phyloP scores from a whole-genome alignment of 352 stramenopile genomes.

The Aphanomyces euteiches region DNA sequence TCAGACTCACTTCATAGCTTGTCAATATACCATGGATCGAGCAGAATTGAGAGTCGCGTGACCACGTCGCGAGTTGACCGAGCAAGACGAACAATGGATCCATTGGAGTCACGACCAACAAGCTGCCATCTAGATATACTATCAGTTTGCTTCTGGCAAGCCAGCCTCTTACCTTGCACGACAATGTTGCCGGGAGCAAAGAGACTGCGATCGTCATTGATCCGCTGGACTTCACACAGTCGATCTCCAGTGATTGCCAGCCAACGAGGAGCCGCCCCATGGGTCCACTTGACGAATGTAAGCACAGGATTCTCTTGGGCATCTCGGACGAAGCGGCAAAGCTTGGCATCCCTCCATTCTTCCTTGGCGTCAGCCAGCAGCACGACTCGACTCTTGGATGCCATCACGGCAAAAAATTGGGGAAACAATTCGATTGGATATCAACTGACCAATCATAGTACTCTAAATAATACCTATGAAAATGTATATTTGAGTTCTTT shows the following conservation, averaged over 20 bases:
- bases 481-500: too few species aligned
- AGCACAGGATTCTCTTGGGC: slow-evolving; percentile 11
- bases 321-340: slow-evolving; percentile 19
- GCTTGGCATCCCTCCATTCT: slow-evolving; percentile 16
- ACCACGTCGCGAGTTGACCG: slow-evolving; percentile 33
- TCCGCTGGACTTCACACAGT: slow-evolving; percentile 15
- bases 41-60: slow-evolving; percentile 15
- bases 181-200: slow-evolving; percentile 49
- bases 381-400: slow-evolving; percentile 21
- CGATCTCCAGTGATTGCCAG: background rate
- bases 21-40: slow-evolving; percentile 2
- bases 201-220: slow-evolving; percentile 18
- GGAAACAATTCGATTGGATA: slow-evolving; percentile 6
- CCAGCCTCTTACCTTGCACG: slow-evolving; percentile 40
- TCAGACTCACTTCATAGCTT: too few species aligned
- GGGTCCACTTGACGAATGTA: slow-evolving; percentile 15
- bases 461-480: too few species aligned
- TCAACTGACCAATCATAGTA: background rate
- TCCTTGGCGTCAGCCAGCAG: slow-evolving; percentile 14
- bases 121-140: slow-evolving; percentile 42
- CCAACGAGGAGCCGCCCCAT: background rate
- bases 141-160: slow-evolving; percentile 8
- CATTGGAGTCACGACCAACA: slow-evolving; percentile 61
- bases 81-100: slow-evolving; percentile 74
- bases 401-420: background rate